Evolutionary conservation across 805 yeast genomes (phyloP), one percentile per base, ranked within the genome.

Genomic region (Cyberlindnera amylophila): DNA sequence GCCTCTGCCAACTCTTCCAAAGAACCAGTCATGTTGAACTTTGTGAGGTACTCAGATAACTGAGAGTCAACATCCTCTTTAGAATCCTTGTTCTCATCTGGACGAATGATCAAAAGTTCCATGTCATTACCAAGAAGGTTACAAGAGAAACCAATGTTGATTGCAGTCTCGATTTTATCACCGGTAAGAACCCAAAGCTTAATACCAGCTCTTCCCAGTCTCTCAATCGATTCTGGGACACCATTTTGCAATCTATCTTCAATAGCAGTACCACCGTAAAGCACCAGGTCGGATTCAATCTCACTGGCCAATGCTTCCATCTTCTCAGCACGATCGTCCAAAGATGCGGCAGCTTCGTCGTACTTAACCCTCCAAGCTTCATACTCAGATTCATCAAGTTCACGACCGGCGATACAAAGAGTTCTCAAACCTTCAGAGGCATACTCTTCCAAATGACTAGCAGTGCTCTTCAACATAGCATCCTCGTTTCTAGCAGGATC

Each of bases 121-220:
- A 86, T 85, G 36, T 82, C 86, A 50, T 74, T 82, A 41, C 81
- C 82, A 42, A 86, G 67, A 42, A 86, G 66, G 55, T 86, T 86
- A 73, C 95, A 86, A 2, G 90, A 82, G 58, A 86, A 86, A 4
- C 93, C 95, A 68, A 86, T 86, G 55, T 86, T 86, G 53, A 86
- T 85, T 11, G 93, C 95, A 26, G 95, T 86, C 63, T 86, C 95
- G n/a, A 86, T 86, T 62, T 83, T 85, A 62, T 86, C 95, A 65
- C 95, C 95, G 3, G 95, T 86, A 37, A 86, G 68, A 36, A 86
- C 93, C 95, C 95, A 86, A 40, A 86, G 66, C 61, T 86, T 86
- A 42, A 86, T 82, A 59, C 95, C 93, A 7, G 93, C 93, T 49
- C 78, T 70, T 13, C 77, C 84, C 42, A 86, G 66, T 6, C 79